phyloP scores from a whole-genome alignment of 257 asterid genomes.

The Avicennia marina region DNA sequence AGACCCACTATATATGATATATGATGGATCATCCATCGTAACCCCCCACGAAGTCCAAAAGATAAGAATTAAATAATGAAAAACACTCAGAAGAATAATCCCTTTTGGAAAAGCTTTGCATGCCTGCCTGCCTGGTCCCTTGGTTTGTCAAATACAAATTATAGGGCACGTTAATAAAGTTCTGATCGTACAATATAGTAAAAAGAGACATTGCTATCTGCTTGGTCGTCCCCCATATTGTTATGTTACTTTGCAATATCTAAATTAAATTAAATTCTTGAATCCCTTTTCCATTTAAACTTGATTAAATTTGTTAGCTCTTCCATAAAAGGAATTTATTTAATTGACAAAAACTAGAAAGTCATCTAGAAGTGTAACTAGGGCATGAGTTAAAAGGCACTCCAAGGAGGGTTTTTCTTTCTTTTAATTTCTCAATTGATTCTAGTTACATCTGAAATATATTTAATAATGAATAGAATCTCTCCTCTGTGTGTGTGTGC shows the following conservation, averaged over 20 bases:
- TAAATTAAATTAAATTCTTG: conserved; percentile 14
- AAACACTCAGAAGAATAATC: conserved; percentile 30
- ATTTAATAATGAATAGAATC: not conserved
- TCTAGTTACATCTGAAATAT: not conserved
- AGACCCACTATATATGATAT: no score
- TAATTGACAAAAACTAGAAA: conserved; percentile 19
- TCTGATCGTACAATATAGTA: conserved; percentile 15
- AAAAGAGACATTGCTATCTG: conserved; percentile 35
- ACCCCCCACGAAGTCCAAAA: conserved; percentile 22
- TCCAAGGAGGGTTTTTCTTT: not conserved
- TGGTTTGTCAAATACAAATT: conserved; percentile 8
- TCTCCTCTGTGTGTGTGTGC: no score
- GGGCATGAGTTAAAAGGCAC: conserved; percentile 16
- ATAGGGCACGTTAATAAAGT: no score
- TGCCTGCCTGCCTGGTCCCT: conserved; percentile 15
- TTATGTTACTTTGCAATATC: conserved; percentile 21
- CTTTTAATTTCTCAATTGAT: not conserved
- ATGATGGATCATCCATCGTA: no score
- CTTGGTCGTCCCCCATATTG: conserved; percentile 8
- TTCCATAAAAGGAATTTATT: conserved; percentile 21
- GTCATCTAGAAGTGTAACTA: not conserved
- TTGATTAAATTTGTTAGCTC: conserved; percentile 3
- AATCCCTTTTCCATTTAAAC: conserved; percentile 30
- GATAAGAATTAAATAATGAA: conserved; percentile 9
- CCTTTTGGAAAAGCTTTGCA: conserved; percentile 35